Percentiles rank a stretch among this genome's conserved stretches.
Evolutionary conservation across 331 rosid species (phyloP).

Genomic region (Telfairia occidentalis): DNA sequence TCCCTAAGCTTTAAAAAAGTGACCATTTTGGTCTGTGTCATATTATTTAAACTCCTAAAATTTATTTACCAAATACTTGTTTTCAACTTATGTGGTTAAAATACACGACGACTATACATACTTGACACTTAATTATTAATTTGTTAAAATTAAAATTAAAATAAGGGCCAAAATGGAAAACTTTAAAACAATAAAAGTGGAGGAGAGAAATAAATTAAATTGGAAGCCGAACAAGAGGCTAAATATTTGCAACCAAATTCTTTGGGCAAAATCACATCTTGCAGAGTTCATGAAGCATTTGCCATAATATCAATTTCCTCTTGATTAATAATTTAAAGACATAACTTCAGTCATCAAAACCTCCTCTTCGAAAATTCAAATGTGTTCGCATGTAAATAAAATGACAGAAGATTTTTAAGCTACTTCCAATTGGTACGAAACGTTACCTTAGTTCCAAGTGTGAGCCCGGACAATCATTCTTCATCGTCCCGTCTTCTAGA

Average conservation of each 20-base stretch:
- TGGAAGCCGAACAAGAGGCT: neutral
- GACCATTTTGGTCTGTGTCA: too few relatives aligned
- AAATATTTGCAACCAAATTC: neutral
- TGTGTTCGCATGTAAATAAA: neutral
- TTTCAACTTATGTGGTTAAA: too few relatives aligned
- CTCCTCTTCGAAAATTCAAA: neutral
- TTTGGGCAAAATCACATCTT: neutral
- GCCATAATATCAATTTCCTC: neutral
- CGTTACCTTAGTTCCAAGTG: slow-evolving; percentile 35
- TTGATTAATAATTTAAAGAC: neutral
- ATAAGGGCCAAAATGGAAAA: neutral
- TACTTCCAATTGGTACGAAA: neutral
- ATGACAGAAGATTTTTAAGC: neutral
- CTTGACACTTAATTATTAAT: too few relatives aligned
- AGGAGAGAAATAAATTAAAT: neutral
- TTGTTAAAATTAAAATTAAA: too few relatives aligned
- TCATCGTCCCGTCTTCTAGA: slow-evolving; percentile 6
- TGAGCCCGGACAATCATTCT: slow-evolving; percentile 16
- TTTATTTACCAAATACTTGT: too few relatives aligned
- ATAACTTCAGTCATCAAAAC: neutral
- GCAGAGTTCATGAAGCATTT: neutral
- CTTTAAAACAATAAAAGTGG: neutral
- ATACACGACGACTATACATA: too few relatives aligned
- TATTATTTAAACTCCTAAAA: too few relatives aligned
- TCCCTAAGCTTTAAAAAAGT: too few relatives aligned